Base-by-base conservation (phyloP, 805 yeast species). In the Wickerhamiella kazuoi region DNA sequence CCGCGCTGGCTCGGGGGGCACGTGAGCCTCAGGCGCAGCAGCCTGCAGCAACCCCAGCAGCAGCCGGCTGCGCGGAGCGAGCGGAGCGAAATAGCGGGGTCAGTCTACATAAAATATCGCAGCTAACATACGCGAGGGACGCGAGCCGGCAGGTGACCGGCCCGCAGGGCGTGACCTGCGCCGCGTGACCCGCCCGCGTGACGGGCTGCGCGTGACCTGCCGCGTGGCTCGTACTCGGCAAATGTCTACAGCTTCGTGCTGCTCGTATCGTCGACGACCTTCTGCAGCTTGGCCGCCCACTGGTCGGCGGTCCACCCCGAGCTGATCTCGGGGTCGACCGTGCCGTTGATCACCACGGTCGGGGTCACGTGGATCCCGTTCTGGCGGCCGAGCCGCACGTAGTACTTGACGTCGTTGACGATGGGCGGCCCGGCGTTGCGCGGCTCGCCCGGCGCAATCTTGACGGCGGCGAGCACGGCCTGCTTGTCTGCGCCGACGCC, bases 321-420 rank as follows among this genome's bases (percentile, higher is more conserved):
- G 49, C 76, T 79, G 50, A 82, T 67, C 5, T 63, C 49, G 28
- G 63, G 62, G 45, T 68, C 69, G 18, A 65, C 64, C 37, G 78
- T 70, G 1, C 94, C 94, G 54, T 81, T 70, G 30, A 82, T 60
- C 17, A 69, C 56, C 13, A 80, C 79, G 3, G 90, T 76, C 17
- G 94, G 94, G 3, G 90, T 79, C n/a, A 79, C 76, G 53, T 83
- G 94, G 30, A 79, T 71, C 34, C 87, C 83, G 32, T 75, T 70
- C 42, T 80, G 81, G 53, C 94, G 69, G 39, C 73, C 74, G 52
- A 72, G 72, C 54, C 74, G 68, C 16, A 84, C 68, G 52, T 79
- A 81, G 50, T 76, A 76, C 59, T 81, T 83, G 44, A 79, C 49
- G 50, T 81, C 93, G 26, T 56, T 64, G 2, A 71, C 64, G 29